A percentile compares a stretch with the other conserved stretches of the same genome.
Conservation (phyloP, 495 filamentous ascomycete genomes). For the Hypomontagnella monticulosa region DNA sequence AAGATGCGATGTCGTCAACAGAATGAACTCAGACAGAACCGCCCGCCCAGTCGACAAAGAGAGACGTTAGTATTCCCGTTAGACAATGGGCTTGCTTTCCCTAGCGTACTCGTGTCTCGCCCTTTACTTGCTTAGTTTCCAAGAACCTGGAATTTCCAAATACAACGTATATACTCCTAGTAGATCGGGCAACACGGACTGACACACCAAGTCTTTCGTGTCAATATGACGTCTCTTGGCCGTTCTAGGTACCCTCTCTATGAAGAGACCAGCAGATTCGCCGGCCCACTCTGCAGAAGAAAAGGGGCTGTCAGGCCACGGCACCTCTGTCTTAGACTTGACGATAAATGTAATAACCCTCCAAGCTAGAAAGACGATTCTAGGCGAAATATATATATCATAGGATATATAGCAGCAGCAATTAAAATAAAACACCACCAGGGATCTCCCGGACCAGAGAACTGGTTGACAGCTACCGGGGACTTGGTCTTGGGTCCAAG, state of each 20-base stretch:
- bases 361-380: conserved; percentile 1
- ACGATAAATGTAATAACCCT: conserved; percentile 1
- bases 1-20: neutral
- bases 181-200: conserved; percentile 7
- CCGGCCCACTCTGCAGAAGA: conserved; percentile 5
- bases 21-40: conserved; percentile 3
- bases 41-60: conserved; percentile 5
- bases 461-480: conserved; percentile 43
- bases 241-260: neutral
- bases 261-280: conserved; percentile 12
- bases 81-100: conserved; percentile 1
- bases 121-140: conserved; percentile 1
- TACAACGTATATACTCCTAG: conserved; percentile 2
- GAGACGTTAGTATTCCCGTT: conserved; percentile 10
- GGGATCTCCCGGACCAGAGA: conserved; percentile 41
- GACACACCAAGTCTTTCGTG: conserved; percentile 2
- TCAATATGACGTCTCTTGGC: neutral
- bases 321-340: conserved; percentile 6
- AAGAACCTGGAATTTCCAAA: neutral
- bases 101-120: conserved; percentile 1
- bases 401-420: conserved; percentile 15
- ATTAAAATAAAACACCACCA: conserved; percentile 38
- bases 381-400: conserved; percentile 16
- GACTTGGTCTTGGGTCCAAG: conserved; percentile 43
- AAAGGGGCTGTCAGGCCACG: neutral